Base-by-base conservation (phyloP, 2,329 filamentous ascomycete species). In the Cladosporium sphaerospermum region DNA sequence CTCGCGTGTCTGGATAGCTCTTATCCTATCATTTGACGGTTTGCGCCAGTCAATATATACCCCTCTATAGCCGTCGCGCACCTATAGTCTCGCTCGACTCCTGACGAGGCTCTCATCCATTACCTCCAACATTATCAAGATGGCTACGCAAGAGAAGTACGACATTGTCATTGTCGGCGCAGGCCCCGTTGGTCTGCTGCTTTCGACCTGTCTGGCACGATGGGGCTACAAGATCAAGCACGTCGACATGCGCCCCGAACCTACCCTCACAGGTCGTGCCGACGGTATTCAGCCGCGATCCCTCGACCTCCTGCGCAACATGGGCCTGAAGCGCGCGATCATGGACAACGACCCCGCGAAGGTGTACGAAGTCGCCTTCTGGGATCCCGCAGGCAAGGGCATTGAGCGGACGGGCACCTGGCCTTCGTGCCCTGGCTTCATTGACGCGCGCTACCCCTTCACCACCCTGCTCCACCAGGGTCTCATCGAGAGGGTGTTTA, bases 161-260 rank as follows among this genome's bases (percentile, higher is more conserved):
- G 84, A 86, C 64, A 79, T 80, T 47, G 89, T 96, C 61, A 90
- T 96, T 60, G 79, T 96, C 52, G 91, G 91, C 59, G 91, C 91
- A 53, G 91, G 91, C 13, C 91, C 91, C 3, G 89, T 91, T 39
- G 91, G 91, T 52, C 80, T 96, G 54, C 84, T 95, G 73, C 79
- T 96, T 19, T 93, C 89, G 8, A 90, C 90, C 31, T 92, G 88
- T 67, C 80, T 96, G 57, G 88, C 89, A 56, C 80, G 90, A 74
- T 96, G 90, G 89, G 91, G 91, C 16, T 96, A 96, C 77, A 89
- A 83, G 69, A 89, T 96, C 71, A 95, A 92, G 76, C 89, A 96
- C 72, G 89, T 96, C 66, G 91, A 96, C 73, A 95, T 95, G 72
- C 81, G 90, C 55, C 78, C 89, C 2, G 87, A 92, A 64, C 90